These are phyloP conservation scores for Solanum dulcamara DNA, from an alignment of 257 asterid species.

Conservation along the genomic window DNA sequence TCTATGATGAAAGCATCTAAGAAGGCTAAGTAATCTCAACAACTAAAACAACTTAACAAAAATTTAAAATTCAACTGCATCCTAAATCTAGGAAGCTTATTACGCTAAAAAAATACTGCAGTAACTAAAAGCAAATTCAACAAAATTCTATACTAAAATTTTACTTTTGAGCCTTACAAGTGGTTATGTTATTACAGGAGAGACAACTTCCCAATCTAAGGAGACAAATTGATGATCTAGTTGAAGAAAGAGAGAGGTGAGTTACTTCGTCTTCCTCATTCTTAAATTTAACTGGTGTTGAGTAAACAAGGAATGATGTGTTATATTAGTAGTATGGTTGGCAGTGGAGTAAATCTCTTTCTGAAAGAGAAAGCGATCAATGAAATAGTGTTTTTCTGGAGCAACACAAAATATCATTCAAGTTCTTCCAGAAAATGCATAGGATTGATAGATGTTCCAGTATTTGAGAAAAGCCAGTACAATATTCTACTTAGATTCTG, in stretches of 20 bases:
- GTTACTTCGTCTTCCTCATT: constrained; percentile 1
- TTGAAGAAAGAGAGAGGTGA: constrained; percentile 66
- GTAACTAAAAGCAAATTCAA: no score
- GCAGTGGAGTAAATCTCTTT: background rate
- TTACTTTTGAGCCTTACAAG: constrained; percentile 7
- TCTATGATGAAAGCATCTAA: background rate
- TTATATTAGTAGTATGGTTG: background rate
- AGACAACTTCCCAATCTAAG: constrained; percentile 42
- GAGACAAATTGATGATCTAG: constrained; percentile 43
- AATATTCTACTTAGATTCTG: background rate
- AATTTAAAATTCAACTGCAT: no score
- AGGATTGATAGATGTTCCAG: background rate
- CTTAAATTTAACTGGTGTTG: background rate
- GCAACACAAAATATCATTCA: background rate
- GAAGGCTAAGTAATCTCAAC: no score
- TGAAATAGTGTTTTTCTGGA: background rate
- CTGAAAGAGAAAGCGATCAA: background rate
- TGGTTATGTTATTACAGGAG: constrained; percentile 35
- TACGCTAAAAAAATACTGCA: no score
- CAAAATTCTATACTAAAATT: background rate
- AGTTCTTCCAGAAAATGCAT: background rate
- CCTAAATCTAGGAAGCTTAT: no score
- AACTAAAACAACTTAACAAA: no score
- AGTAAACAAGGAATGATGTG: background rate
- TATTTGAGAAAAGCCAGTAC: background rate